Base-by-base conservation (phyloP, 139 green algal genomes). In the Tetradesmus lagerheimii region DNA sequence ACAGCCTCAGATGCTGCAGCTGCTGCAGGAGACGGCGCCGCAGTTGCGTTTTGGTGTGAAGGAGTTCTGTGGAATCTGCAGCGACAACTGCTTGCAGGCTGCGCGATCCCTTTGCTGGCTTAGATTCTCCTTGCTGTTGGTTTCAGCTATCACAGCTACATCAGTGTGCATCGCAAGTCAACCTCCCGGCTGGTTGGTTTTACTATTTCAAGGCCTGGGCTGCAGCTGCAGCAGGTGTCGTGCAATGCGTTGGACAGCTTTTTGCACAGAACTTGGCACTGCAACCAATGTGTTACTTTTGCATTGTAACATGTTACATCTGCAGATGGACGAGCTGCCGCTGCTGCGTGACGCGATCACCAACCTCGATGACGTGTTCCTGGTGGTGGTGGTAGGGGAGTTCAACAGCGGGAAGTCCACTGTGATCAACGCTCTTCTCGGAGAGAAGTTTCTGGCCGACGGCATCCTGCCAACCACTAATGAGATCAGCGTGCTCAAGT, bases 401-500 rank as follows among this genome's bases (percentile, higher is more conserved):
- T 99, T 99, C 94, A 96, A 96, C 94, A 94, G 91, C 80, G 93
- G 93, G 74, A 99, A 99, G 93, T 98, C 96, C 27, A 96, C 96
- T 0, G 95, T 99, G 23, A 97, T 99, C 91, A 99, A 99, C 71
- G 97, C 97, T 15, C 93, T 99, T 74, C 95, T 99, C 67, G 97
- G 97, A 12, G 53, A 88, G 80, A 87, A 93, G 45, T 98, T 97
- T 87, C 92, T 99, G 35, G 94, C 95, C 0, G 96, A 99, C 78
- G 98, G 98, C 74, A 97, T 99, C 75, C 93, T 99, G 90, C 98
- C 98, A 47, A 99, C 98, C 85, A 99, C 98, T 57, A 99, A 99
- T 90, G 98, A 99, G 91, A 99, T 99, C 90, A 97, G 91, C 23
- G 93, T 99, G n/a, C 93, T 99, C 53, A 89, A 89, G 85, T 88